Percentiles rank a stretch among this genome's conserved stretches.
Conservation (phyloP, 768 basidiomycete genomes). For the Russula ochroleuca region DNA sequence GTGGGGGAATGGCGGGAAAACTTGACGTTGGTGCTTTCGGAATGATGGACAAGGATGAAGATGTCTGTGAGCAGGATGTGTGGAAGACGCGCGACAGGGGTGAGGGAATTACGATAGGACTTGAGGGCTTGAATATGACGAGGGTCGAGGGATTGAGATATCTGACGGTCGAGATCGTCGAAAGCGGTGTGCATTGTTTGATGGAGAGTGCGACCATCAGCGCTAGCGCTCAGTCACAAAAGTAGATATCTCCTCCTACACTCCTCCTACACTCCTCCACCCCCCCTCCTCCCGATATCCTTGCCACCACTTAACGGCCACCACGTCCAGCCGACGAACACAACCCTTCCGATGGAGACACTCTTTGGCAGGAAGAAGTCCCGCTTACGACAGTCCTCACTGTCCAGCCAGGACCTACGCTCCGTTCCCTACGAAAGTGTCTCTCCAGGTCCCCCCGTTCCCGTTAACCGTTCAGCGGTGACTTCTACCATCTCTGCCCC, state of each 20-base stretch:
- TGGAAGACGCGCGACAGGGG: conserved; percentile 23
- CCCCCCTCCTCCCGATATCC: too few relatives aligned
- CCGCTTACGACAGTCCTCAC: conserved; percentile 58
- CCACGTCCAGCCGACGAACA: neutral
- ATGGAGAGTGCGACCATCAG: neutral
- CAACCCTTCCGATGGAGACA: conserved; percentile 49
- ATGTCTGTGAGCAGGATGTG: conserved; percentile 21
- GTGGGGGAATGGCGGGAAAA: neutral
- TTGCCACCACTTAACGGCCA: neutral
- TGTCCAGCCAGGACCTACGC: conserved; percentile 55
- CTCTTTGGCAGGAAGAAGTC: conserved; percentile 58
- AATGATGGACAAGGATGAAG: conserved; percentile 17
- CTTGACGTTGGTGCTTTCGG: neutral
- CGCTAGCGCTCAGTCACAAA: neutral
- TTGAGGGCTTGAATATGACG: neutral
- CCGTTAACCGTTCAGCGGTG: conserved; percentile 39
- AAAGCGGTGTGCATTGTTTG: neutral
- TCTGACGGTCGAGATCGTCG: conserved; percentile 8
- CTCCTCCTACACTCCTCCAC: neutral
- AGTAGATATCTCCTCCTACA: neutral
- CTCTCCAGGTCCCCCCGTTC: conserved; percentile 53
- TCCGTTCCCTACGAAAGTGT: conserved; percentile 74
- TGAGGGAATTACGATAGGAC: conserved; percentile 17
- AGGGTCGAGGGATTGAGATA: neutral
- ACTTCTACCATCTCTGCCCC: conserved; percentile 64